A percentile compares a stretch with the other conserved stretches of the same genome.
phyloP scores from a whole-genome alignment of 2,329 filamentous ascomycete species.

The Epichloe brachyelytri region DNA sequence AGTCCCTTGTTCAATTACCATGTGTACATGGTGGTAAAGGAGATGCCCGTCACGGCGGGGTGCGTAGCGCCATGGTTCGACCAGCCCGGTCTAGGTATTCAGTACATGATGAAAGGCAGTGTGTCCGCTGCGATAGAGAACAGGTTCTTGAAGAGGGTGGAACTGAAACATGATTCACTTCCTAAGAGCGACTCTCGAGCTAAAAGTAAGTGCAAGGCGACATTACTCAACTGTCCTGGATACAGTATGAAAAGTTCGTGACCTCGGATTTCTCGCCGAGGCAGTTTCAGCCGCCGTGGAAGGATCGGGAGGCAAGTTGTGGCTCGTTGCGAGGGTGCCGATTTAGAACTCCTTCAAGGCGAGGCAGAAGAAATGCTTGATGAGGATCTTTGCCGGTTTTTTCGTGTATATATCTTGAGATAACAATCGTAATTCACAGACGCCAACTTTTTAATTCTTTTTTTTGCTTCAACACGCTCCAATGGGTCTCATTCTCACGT shows the following conservation, averaged over 20 bases:
- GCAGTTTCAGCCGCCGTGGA: no score
- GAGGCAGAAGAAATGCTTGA: no score
- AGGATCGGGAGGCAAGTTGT: no score
- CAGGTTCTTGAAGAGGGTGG: not conserved
- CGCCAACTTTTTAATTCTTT: no score
- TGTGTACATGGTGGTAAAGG: not conserved
- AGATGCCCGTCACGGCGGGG: not conserved
- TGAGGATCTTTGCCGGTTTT: no score
- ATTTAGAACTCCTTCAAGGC: no score
- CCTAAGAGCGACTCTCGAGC: not conserved
- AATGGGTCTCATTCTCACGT: no score
- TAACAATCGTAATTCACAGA: no score
- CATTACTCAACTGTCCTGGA: not conserved
- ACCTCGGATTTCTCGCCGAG: no score
- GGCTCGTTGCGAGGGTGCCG: no score
- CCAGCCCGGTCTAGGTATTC: not conserved
- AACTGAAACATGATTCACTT: not conserved
- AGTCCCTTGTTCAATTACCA: not conserved
- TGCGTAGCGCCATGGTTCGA: slow-evolving; percentile 1
- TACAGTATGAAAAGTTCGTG: not conserved
- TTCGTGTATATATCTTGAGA: no score
- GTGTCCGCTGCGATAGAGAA: not conserved
- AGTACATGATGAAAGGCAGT: not conserved
- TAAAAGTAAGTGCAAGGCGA: not conserved
- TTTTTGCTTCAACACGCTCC: no score